Conservation (phyloP, 768 basidiomycete species). For the Podaxis sp. region DNA sequence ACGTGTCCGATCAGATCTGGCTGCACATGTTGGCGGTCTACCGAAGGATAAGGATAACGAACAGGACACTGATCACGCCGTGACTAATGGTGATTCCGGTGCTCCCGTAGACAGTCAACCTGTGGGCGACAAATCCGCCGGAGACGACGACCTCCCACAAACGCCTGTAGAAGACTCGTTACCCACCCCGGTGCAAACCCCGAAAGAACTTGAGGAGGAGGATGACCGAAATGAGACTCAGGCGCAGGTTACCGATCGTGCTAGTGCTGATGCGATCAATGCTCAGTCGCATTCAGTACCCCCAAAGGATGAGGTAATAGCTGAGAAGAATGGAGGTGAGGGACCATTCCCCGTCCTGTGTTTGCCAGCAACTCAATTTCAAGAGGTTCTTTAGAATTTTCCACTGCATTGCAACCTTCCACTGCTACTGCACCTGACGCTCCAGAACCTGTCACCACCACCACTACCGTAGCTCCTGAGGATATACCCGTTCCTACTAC, state of each 20-base stretch:
- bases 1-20: constrained; percentile 82
- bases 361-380: background rate
- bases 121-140: background rate
- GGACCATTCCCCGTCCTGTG: background rate
- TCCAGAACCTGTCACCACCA: background rate
- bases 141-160: background rate
- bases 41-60: constrained; percentile 26
- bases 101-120: background rate
- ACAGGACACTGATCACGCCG: constrained; percentile 26
- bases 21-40: constrained; percentile 55
- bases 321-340: constrained; percentile 26
- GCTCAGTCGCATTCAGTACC: constrained; percentile 19
- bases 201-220: constrained; percentile 11
- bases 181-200: constrained; percentile 17
- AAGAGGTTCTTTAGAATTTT: background rate
- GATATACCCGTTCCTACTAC: constrained; percentile 16
- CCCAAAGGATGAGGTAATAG: constrained; percentile 25
- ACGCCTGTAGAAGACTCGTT: constrained; percentile 14
- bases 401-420: constrained; percentile 1
- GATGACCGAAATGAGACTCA: background rate
- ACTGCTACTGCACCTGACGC: constrained; percentile 17
- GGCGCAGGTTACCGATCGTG: constrained; percentile 10
- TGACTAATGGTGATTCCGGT: constrained; percentile 16
- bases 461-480: constrained; percentile 4
- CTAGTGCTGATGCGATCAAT: constrained; percentile 15